These are phyloP conservation scores for Phlegmacium glaucopus DNA, from an alignment of 768 basidiomycete species.

Conservation along the genomic window DNA sequence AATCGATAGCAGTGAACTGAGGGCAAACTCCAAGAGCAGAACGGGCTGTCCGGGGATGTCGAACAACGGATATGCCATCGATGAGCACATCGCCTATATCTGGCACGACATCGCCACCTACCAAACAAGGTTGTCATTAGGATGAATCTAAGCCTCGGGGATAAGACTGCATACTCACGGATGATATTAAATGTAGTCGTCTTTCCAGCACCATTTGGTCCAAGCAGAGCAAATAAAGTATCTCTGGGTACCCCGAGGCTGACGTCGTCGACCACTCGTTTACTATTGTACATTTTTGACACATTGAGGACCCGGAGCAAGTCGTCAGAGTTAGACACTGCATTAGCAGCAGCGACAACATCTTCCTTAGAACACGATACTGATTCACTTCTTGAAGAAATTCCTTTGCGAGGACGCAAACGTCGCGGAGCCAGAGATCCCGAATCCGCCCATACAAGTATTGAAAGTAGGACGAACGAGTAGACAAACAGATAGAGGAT, in stretches of 20 bases:
- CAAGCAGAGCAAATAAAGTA: conserved; percentile 68
- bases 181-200: conserved; percentile 82
- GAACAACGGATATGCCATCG: conserved; percentile 60
- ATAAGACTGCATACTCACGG: conserved; percentile 39
- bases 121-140: conserved; percentile 1
- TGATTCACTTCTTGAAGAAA: conserved; percentile 5
- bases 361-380: conserved; percentile 36
- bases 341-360: conserved; percentile 50
- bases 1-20: conserved; percentile 81
- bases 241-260: conserved; percentile 62
- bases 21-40: conserved; percentile 78
- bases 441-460: conserved; percentile 73
- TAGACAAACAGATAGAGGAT: conserved; percentile 70
- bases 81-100: conserved; percentile 69
- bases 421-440: conserved; percentile 50
- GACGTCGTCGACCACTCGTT: conserved; percentile 69
- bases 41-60: conserved; percentile 60
- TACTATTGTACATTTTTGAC: conserved; percentile 54
- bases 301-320: conserved; percentile 60
- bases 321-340: conserved; percentile 47
- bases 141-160: neutral
- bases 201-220: conserved; percentile 84
- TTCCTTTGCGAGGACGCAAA: conserved; percentile 20
- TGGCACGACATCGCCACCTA: conserved; percentile 69
- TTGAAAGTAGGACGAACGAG: conserved; percentile 50